These are phyloP conservation scores for Emergomyces pasteurianus DNA, from an alignment of 2,329 filamentous ascomycete species.

Conservation along the genomic window DNA sequence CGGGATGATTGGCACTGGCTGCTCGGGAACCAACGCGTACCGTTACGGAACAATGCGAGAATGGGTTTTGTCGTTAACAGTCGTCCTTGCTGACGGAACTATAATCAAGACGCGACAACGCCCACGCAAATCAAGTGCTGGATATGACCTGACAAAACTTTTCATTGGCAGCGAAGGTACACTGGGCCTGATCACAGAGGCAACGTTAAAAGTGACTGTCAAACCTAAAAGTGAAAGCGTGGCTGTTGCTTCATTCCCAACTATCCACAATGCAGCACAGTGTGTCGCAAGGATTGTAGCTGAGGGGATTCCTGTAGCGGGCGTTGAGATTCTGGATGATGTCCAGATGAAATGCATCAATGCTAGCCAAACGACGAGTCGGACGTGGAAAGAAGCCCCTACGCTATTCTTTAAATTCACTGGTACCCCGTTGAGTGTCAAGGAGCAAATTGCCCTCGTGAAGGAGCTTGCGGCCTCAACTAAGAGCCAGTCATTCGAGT, in stretches of 20 bases:
- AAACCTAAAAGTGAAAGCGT: conserved; percentile 70
- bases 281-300: conserved; percentile 72
- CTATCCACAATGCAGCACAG: conserved; percentile 58
- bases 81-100: conserved; percentile 82
- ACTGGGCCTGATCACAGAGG: conserved; percentile 81
- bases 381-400: conserved; percentile 54
- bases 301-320: conserved; percentile 71
- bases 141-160: conserved; percentile 80
- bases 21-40: conserved; percentile 73
- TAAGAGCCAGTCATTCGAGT: conserved; percentile 52
- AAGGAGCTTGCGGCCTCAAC: conserved; percentile 44
- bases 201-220: conserved; percentile 73
- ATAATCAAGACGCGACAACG: conserved; percentile 80
- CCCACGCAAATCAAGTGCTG: conserved; percentile 78
- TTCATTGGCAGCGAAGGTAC: conserved; percentile 90
- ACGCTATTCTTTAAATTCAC: conserved; percentile 69
- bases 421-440: conserved; percentile 50
- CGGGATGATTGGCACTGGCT: conserved; percentile 47
- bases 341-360: conserved; percentile 72
- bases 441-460: conserved; percentile 51
- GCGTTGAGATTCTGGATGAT: conserved; percentile 87
- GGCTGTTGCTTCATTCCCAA: conserved; percentile 58
- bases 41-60: conserved; percentile 91
- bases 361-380: conserved; percentile 32
- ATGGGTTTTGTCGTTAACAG: conserved; percentile 78